Evolutionary conservation across 306 rosid species (phyloP).

Genomic region (Phaseolus lunatus): DNA sequence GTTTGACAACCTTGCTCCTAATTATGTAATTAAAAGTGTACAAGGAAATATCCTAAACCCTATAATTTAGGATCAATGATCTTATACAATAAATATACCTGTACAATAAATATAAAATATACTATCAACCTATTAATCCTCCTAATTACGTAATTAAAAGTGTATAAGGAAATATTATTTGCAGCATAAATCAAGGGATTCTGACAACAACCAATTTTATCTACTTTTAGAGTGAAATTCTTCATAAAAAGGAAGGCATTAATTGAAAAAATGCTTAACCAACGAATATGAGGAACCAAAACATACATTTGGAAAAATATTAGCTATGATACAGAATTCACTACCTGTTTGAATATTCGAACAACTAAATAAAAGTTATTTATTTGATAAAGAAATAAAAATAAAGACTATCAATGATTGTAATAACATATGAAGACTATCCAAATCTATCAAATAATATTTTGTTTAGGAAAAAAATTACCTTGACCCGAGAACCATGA

Average conservation of each 20-base stretch:
- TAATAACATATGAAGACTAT: slow-evolving; percentile 36
- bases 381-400: slow-evolving; percentile 12
- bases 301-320: background rate
- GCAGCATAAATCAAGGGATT: too few relatives aligned
- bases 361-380: background rate
- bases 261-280: too few relatives aligned
- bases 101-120: too few relatives aligned
- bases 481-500: slow-evolving; percentile 99
- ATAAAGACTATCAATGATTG: slow-evolving; percentile 27
- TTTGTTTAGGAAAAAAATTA: slow-evolving; percentile 42
- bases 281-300: slow-evolving; percentile 32
- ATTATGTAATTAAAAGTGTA: too few relatives aligned
- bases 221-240: background rate
- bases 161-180: too few relatives aligned
- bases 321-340: slow-evolving; percentile 16
- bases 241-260: background rate
- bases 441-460: slow-evolving; percentile 20
- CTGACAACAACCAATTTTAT: slow-evolving; percentile 4
- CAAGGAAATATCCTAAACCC: too few relatives aligned
- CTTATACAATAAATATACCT: too few relatives aligned
- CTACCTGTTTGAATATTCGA: background rate
- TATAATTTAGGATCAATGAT: too few relatives aligned
- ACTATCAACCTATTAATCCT: too few relatives aligned
- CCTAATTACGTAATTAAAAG: too few relatives aligned
- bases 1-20: too few relatives aligned